Conservation (phyloP, 2,329 filamentous ascomycete species). For the Pyricularia pennisetigena region DNA sequence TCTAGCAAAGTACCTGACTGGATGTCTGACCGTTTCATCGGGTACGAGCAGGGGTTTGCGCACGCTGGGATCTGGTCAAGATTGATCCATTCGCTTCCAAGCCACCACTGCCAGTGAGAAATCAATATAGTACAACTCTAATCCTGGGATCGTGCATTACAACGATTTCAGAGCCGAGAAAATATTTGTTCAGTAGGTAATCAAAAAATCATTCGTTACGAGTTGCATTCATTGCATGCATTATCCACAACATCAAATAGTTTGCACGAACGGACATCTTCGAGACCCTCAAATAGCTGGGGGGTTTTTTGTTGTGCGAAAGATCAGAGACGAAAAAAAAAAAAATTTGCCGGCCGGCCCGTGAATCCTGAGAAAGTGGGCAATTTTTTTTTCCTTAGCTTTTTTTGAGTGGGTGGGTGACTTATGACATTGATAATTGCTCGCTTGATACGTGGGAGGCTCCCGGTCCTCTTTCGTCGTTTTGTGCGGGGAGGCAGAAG, state of each 20-base stretch:
- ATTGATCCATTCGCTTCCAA: not conserved
- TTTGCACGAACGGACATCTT: not conserved
- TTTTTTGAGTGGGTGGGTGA: not conserved
- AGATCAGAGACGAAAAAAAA: not conserved
- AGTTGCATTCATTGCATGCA: not conserved
- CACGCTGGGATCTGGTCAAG: not conserved
- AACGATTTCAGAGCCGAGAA: not conserved
- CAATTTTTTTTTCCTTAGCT: not conserved
- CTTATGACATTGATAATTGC: not conserved
- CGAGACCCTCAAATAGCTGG: not conserved
- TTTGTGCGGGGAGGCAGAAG: not conserved
- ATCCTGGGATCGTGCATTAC: not conserved
- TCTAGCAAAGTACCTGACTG: not conserved
- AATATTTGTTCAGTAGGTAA: not conserved
- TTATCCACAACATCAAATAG: not conserved
- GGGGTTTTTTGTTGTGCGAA: not conserved
- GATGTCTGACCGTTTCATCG: not conserved
- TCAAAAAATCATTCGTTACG: not conserved
- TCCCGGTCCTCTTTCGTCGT: not conserved
- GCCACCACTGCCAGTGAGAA: not conserved
- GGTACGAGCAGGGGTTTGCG: not conserved
- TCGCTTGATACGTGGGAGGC: not conserved
- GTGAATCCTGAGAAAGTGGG: not conserved
- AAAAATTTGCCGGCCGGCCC: not conserved
- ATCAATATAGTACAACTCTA: not conserved